These are phyloP conservation scores for Kappamyces sp. DNA, from an alignment of 192 early-diverging fungal species.

Conservation along the genomic window DNA sequence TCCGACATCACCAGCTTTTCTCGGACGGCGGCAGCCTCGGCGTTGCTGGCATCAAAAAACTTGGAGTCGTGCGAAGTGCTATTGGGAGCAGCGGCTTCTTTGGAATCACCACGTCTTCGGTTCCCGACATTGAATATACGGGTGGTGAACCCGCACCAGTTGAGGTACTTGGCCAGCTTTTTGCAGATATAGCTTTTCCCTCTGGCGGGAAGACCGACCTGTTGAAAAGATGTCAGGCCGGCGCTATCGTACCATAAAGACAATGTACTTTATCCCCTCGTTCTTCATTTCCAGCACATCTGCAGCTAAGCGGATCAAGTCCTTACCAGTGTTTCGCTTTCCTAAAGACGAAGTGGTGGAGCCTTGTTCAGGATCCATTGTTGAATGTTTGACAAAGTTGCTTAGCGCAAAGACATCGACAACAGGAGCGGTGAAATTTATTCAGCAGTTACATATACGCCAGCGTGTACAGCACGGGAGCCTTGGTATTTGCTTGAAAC, in stretches of 20 bases:
- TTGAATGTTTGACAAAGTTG: neutral
- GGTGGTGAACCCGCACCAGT: slow-evolving; percentile 42
- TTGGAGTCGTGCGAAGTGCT: slow-evolving; percentile 64
- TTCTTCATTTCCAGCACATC: too few species aligned
- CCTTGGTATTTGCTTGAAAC: slow-evolving; percentile 49
- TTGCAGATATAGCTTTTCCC: slow-evolving; percentile 92
- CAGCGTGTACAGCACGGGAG: slow-evolving; percentile 32
- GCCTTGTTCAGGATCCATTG: too few species aligned
- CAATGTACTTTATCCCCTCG: neutral
- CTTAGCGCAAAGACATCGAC: neutral
- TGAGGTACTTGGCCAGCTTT: slow-evolving; percentile 75
- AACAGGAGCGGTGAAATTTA: neutral
- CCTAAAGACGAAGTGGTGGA: too few species aligned
- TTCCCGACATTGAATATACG: slow-evolving; percentile 95
- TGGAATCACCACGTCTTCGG: slow-evolving; percentile 57
- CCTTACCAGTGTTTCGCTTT: too few species aligned
- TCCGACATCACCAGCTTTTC: slow-evolving; percentile 71
- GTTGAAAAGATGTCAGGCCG: too few species aligned
- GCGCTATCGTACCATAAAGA: neutral
- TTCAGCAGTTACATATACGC: slow-evolving; percentile 43
- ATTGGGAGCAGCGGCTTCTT: neutral
- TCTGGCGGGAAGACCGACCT: slow-evolving; percentile 87
- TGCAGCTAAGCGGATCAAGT: too few species aligned
- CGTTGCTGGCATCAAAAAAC: slow-evolving; percentile 94
- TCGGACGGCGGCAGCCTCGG: slow-evolving; percentile 63